These are phyloP conservation scores for Daldinia grandis DNA, from an alignment of 495 filamentous ascomycete species.

Conservation along the genomic window DNA sequence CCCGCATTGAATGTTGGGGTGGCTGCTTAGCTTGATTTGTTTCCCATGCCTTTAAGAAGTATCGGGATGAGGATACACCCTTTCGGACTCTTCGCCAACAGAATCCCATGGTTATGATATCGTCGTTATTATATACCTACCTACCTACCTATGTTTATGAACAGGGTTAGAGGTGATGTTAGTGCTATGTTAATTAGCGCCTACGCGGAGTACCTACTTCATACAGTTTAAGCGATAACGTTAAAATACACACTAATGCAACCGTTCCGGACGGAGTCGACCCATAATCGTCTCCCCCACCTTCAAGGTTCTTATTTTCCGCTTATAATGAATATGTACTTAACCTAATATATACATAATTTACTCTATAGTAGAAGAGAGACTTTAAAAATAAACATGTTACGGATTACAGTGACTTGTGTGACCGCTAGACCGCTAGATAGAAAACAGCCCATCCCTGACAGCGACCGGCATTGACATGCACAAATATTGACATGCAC, in stretches of 20 bases:
- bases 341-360: background rate
- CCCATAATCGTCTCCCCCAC: slow-evolving; percentile 8
- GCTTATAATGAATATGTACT: background rate
- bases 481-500: slow-evolving; percentile 6
- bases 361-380: background rate
- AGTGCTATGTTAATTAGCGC: slow-evolving; percentile 8
- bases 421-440: slow-evolving; percentile 33
- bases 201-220: slow-evolving; percentile 19
- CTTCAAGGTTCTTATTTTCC: slow-evolving; percentile 5
- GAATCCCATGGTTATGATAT: background rate
- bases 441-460: background rate
- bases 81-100: slow-evolving; percentile 1
- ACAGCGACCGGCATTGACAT: slow-evolving; percentile 19
- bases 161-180: slow-evolving; percentile 26
- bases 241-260: slow-evolving; percentile 23
- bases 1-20: background rate
- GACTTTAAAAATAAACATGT: slow-evolving; percentile 9
- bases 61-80: slow-evolving; percentile 12
- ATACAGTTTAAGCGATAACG: slow-evolving; percentile 31
- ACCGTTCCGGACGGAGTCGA: slow-evolving; percentile 14
- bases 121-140: slow-evolving; percentile 10
- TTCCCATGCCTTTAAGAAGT: slow-evolving; percentile 11
- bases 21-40: background rate
- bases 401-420: slow-evolving; percentile 26
- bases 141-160: slow-evolving; percentile 27